Evolutionary conservation across 73 alveolate species (phyloP).

Genomic region (Paramecium pentaurelia): DNA sequence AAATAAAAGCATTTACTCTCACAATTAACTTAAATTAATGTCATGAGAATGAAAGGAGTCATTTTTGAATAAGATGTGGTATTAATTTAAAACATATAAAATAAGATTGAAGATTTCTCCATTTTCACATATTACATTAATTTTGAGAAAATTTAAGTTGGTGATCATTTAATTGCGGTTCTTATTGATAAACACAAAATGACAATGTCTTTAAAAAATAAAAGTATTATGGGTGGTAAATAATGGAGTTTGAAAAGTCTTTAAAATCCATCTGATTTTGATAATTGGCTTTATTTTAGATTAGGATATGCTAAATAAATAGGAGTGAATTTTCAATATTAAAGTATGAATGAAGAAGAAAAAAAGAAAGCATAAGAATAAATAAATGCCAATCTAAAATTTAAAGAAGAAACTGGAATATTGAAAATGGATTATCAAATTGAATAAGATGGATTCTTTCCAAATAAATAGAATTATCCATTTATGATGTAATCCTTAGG

Average conservation of each 20-base stretch:
- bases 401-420: slow-evolving; percentile 33
- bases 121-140: slow-evolving; percentile 29
- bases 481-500: neutral
- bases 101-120: slow-evolving; percentile 40
- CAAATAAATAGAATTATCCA: neutral
- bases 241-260: slow-evolving; percentile 41
- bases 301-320: slow-evolving; percentile 32
- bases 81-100: neutral
- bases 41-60: slow-evolving; percentile 8
- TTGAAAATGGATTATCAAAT: slow-evolving; percentile 35
- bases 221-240: slow-evolving; percentile 22
- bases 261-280: neutral
- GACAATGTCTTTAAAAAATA: slow-evolving; percentile 26
- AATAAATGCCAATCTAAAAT: neutral
- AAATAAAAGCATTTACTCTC: neutral
- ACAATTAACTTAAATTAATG: neutral
- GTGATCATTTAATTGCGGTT: slow-evolving; percentile 39
- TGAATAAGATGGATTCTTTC: neutral
- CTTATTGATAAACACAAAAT: neutral
- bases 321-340: neutral
- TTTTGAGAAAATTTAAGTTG: slow-evolving; percentile 42
- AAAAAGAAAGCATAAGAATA: neutral
- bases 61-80: slow-evolving; percentile 45
- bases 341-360: neutral
- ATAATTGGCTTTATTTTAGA: slow-evolving; percentile 7